Conservation (phyloP, 352 stramenopile species). For the Globisporangium splendens region DNA sequence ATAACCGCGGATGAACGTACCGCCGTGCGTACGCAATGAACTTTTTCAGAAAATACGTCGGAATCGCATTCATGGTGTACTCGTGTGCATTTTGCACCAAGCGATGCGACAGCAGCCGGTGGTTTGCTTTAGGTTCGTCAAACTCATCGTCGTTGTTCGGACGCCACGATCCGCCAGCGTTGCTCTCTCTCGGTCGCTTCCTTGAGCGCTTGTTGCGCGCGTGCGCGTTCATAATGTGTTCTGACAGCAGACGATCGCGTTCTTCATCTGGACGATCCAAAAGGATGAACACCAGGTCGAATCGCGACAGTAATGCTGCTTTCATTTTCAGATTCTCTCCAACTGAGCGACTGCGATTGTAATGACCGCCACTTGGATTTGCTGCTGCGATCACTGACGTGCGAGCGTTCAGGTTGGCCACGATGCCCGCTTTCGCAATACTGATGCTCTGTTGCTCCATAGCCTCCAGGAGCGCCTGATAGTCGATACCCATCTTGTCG, state of each 20-base stretch:
- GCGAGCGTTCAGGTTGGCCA: conserved; percentile 92
- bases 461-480: conserved; percentile 93
- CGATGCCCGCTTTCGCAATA: conserved; percentile 88
- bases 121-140: conserved; percentile 1
- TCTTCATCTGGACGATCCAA: conserved; percentile 92
- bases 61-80: conserved; percentile 47
- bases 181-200: conserved; percentile 27
- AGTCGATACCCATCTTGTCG: conserved; percentile 95
- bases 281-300: conserved; percentile 98
- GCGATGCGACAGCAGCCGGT: conserved; percentile 44
- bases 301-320: conserved; percentile 93
- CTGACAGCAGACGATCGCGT: conserved; percentile 91
- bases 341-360: conserved; percentile 94
- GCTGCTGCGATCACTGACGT: conserved; percentile 96
- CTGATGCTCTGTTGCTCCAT: conserved; percentile 99
- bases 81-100: conserved; percentile 44
- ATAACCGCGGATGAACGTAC: conserved; percentile 91
- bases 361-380: conserved; percentile 96
- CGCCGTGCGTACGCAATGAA: conserved; percentile 97
- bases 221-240: conserved; percentile 94
- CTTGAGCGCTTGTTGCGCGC: conserved; percentile 22
- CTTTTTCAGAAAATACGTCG: conserved; percentile 90
- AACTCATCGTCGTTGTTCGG: conserved; percentile 13
- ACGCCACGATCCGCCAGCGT: conserved; percentile 17
- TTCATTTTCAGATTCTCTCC: conserved; percentile 97